phyloP scores from a whole-genome alignment of 164 flowering plant species.

The grape (Vitis vinifera) region DNA sequence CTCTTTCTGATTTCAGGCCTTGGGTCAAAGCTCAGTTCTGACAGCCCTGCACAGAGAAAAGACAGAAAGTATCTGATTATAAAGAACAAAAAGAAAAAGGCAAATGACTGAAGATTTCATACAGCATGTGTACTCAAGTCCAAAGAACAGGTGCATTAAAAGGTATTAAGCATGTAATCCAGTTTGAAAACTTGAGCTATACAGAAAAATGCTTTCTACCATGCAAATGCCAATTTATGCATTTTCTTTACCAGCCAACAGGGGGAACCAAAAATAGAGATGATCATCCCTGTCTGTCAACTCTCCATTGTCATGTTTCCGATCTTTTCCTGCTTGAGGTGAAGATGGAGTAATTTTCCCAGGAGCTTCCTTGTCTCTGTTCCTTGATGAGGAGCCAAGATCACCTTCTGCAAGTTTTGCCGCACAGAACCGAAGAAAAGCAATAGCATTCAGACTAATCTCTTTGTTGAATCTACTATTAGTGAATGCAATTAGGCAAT shows the following conservation, averaged over 20 bases:
- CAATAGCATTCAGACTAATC: slow-evolving; percentile 95
- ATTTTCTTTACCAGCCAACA: slow-evolving; percentile 82
- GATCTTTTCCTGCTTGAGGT: slow-evolving; percentile 55
- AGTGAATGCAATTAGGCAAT: slow-evolving; percentile 93
- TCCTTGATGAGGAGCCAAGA: slow-evolving; percentile 67
- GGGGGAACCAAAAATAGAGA: slow-evolving; percentile 94
- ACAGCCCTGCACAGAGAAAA: slow-evolving; percentile 63
- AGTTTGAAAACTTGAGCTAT: not conserved
- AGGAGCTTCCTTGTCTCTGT: slow-evolving; percentile 56
- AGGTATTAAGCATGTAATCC: not conserved
- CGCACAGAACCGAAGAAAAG: slow-evolving; percentile 91
- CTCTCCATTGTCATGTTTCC: slow-evolving; percentile 54
- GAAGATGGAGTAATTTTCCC: slow-evolving; percentile 49
- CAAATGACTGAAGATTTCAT: no score
- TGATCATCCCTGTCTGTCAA: slow-evolving; percentile 67
- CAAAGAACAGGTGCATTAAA: not conserved
- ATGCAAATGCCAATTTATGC: slow-evolving; percentile 3
- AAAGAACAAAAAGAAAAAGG: not conserved
- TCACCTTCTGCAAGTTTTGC: slow-evolving; percentile 96
- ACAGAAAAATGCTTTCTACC: no score
- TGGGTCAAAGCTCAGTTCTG: slow-evolving; percentile 98
- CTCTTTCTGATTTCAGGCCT: slow-evolving; percentile 89
- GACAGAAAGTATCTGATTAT: not conserved
- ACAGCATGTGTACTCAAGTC: not conserved
- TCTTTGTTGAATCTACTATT: slow-evolving; percentile 93